Base-by-base conservation (phyloP, 1,284 basidiomycete genomes). In the Ceratobasidium sp. region DNA sequence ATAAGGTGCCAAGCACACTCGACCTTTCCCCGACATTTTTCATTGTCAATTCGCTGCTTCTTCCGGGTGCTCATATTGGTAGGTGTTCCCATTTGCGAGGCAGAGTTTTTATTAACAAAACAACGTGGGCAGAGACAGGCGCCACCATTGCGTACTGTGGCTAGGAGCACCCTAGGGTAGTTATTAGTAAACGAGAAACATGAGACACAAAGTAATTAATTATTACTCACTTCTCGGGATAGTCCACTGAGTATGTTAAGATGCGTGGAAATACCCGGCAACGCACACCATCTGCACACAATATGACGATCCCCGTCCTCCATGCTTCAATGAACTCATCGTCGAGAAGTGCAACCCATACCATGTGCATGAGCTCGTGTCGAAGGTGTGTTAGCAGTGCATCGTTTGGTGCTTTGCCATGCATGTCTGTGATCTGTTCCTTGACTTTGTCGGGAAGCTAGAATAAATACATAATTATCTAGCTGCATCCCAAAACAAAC, bases 171-270 rank as follows among this genome's bases (percentile, higher is more conserved):
- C 48, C 69, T 76, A 61, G 9, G 19, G 31, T 34, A 2, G 31
- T 31, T n/a, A 37, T 58, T 48, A 34, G 29, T 41, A 14, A 37
- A n/a, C 14, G 22, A 51, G 74, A n/a, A 34, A 79, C 79, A 69
- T 71, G 82, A 82, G 24, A 6, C 19, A n/a, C 6, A 34, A 34
- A 34, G 31, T 34, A 34, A 34, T 6, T n/a, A n/a, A 22, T 7
- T n/a, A 53, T 2, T 7, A 31, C 53, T 29, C 19, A 56, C 53
- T 56, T 83, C 83, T 75, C 84, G 1, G 83, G 74, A 78, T 83
- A 84, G 73, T 84, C 83, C 0, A 81, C 83, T 11, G 82, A 81
- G 74, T 84, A 84, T n/a, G 79, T 81, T 41, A 83, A 80, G 29
- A 84, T 73, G 5, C 81, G 77, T 37, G 80, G 80, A 75, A 80